A percentile compares a stretch with the other conserved stretches of the same genome.
phyloP scores from a whole-genome alignment of 2,329 filamentous ascomycete genomes.

The Epichloe gansuensis region DNA sequence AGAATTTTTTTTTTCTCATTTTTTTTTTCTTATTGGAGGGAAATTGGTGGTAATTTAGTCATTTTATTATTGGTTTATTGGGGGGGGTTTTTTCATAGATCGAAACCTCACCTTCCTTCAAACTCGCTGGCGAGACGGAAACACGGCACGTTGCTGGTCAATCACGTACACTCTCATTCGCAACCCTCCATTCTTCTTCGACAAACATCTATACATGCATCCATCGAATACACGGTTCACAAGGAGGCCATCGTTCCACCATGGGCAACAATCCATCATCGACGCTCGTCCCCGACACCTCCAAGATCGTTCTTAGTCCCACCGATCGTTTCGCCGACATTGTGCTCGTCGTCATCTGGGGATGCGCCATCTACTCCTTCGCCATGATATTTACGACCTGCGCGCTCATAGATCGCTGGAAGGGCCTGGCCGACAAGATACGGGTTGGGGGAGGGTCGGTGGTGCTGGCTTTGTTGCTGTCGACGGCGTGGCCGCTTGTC shows the following conservation, averaged over 20 bases:
- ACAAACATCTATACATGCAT: no score
- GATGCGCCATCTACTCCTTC: slow-evolving; percentile 21
- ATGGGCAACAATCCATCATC: slow-evolving; percentile 31
- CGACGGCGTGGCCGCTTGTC: slow-evolving; percentile 24
- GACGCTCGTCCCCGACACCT: slow-evolving; percentile 24
- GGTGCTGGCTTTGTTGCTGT: slow-evolving; percentile 20
- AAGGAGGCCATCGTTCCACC: neutral
- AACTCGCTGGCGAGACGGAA: slow-evolving; percentile 1
- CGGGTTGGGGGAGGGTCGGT: slow-evolving; percentile 18
- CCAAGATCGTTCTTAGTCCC: slow-evolving; percentile 19
- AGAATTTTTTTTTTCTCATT: neutral
- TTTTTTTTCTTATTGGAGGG: neutral
- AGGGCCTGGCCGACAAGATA: slow-evolving; percentile 23
- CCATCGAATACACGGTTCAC: no score
- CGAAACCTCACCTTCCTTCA: neutral
- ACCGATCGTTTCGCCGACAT: slow-evolving; percentile 19
- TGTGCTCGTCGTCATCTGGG: slow-evolving; percentile 23
- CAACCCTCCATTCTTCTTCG: neutral
- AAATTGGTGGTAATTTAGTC: no score
- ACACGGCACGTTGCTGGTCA: neutral
- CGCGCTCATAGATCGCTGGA: slow-evolving; percentile 30
- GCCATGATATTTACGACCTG: slow-evolving; percentile 30
- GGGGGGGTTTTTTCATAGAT: neutral
- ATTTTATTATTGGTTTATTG: no score
- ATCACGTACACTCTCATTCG: neutral